Evolutionary conservation across 345 rosid genomes (phyloP), one percentile per base, ranked within the genome.

Genomic region (Boechera stricta): DNA sequence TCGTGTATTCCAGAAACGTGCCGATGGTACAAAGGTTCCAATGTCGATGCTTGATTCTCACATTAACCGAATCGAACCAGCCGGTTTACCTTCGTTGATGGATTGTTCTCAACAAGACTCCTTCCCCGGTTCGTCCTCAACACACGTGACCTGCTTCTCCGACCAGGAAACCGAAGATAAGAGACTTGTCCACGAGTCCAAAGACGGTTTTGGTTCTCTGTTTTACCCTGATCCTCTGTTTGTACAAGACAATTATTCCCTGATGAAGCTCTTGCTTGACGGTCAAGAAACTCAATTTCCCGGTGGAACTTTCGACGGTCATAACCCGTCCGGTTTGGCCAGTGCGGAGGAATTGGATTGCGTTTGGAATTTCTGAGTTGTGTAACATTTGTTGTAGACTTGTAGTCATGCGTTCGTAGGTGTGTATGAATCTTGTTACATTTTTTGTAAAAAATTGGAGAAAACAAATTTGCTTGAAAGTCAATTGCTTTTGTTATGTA

Each of bases 91-190:
- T 85, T 90, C 87, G 55, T 58, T 90, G 49, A 84, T 81, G 88
- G 96, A 90, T 77, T 83, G 87, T 35, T 83, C 90, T 31, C 76
- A 78, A 78, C 36, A 7, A 58, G 73, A 72, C 6, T 49, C 81
- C 3, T 49, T 78, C 18, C 67, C 63, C n/a, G 70, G 81, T 6
- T 71, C 77, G 71, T 55, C 79, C 4, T 41, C 77, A 9, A 77
- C 85, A 36, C 86, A 87, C 86, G 94, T 91, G 91, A 86, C 97
- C 91, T 91, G 91, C 95, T 91, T 89, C 95, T 88, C 97, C 95
- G 82, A 86, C 71, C 82, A 73, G 61, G 78, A 81, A 65, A 66
- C 47, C 64, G 86, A 77, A 54, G 80, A 54, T 26, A 70, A 85
- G 58, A 85, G 70, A 71, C 64, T 74, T 24, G 41, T 72, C 9